These are phyloP conservation scores for Trichoderma gamsii DNA, from an alignment of 495 filamentous ascomycete genomes.

Conservation along the genomic window DNA sequence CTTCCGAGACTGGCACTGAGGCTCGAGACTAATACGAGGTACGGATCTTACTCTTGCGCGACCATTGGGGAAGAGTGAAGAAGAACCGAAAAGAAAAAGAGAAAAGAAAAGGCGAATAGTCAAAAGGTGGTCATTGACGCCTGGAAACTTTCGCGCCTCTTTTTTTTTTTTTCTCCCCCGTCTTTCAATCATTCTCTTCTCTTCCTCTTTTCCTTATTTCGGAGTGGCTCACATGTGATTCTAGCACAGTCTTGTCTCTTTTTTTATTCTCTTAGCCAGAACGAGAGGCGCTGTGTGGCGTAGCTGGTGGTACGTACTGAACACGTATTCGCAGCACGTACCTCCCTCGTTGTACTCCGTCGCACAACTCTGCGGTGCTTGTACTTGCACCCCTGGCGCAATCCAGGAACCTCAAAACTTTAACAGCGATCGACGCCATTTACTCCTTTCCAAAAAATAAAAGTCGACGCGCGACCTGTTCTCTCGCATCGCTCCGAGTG, in stretches of 20 bases:
- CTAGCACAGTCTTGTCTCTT: neutral
- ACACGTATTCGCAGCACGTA: neutral
- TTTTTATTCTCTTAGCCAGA: neutral
- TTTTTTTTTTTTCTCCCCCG: neutral
- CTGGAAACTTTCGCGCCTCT: neutral
- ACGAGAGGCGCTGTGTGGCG: neutral
- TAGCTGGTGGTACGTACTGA: neutral
- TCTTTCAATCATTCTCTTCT: neutral
- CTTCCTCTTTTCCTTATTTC: neutral
- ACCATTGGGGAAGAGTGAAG: neutral
- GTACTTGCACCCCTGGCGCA: neutral
- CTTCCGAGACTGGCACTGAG: neutral
- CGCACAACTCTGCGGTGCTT: no score
- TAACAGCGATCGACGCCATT: constrained; percentile 3
- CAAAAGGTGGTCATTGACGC: neutral
- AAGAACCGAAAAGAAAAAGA: neutral
- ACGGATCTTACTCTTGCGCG: neutral
- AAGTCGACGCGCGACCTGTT: neutral
- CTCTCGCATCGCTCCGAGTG: neutral
- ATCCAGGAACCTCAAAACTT: constrained; percentile 3
- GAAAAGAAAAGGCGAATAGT: neutral
- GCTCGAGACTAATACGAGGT: neutral
- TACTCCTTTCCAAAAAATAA: neutral
- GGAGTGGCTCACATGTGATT: neutral
- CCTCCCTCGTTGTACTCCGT: neutral